Percentiles rank a stretch among this genome's conserved stretches.
Conservation (phyloP, 192 early-diverging fungal species). For the Obelidium mucronatum region DNA sequence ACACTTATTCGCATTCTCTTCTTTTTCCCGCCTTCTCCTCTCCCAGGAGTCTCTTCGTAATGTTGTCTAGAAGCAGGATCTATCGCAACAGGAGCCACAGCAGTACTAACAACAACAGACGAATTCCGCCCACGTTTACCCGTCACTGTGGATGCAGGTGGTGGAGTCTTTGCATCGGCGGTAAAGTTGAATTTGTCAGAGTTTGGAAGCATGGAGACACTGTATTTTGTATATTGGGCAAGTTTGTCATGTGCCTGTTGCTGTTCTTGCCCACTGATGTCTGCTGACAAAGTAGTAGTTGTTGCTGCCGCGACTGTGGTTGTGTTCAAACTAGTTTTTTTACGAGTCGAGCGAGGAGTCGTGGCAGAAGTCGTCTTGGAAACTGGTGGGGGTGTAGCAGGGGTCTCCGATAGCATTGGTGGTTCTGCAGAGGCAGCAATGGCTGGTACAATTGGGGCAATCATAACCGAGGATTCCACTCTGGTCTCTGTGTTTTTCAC, state of each 20-base stretch:
- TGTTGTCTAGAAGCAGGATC: no score
- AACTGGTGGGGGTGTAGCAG: background rate
- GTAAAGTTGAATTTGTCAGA: background rate
- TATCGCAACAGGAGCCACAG: background rate
- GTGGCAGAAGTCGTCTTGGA: background rate
- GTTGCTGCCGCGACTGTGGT: background rate
- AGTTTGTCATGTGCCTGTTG: background rate
- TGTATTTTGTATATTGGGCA: background rate
- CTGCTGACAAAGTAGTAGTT: background rate
- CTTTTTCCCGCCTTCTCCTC: background rate
- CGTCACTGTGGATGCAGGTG: background rate
- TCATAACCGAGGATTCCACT: background rate
- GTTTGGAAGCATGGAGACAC: background rate
- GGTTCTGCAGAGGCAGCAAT: background rate
- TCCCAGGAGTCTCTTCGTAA: background rate
- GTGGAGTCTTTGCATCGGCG: background rate
- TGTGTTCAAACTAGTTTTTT: background rate
- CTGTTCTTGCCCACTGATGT: background rate
- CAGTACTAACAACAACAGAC: background rate
- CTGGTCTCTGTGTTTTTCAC: background rate
- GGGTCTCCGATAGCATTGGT: background rate
- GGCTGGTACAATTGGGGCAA: background rate
- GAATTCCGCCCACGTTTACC: background rate
- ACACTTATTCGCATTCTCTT: background rate
- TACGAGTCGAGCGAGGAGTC: background rate